These are phyloP conservation scores for Saitozyma sp. DNA, from an alignment of 768 basidiomycete species.

Conservation along the genomic window DNA sequence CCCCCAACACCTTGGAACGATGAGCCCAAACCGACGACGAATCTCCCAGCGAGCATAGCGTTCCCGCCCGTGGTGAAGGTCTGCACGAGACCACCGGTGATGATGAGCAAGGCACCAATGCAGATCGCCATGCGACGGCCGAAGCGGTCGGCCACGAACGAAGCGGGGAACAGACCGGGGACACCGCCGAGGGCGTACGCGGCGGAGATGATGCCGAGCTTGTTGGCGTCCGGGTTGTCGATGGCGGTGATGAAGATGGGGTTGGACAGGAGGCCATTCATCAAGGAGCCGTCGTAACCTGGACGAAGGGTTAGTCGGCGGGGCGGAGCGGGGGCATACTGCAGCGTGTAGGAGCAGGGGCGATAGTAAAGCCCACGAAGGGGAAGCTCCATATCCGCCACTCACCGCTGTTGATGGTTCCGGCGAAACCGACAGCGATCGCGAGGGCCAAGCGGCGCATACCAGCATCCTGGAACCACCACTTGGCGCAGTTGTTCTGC, in stretches of 20 bases:
- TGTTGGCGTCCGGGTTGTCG: slow-evolving; percentile 5
- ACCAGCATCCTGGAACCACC: too few species aligned
- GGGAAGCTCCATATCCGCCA: too few species aligned
- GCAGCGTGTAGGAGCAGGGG: too few species aligned
- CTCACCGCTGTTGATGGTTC: too few species aligned
- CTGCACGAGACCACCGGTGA: slow-evolving; percentile 42
- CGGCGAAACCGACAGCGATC: too few species aligned
- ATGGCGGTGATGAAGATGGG: slow-evolving; percentile 16
- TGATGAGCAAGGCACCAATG: slow-evolving; percentile 43
- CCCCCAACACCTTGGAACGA: too few species aligned
- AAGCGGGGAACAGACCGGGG: slow-evolving; percentile 29
- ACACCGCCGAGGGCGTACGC: slow-evolving; percentile 18
- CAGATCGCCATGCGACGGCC: slow-evolving; percentile 61
- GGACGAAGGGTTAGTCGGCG: too few species aligned
- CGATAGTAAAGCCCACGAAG: too few species aligned
- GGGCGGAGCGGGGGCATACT: too few species aligned
- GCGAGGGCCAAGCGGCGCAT: too few species aligned
- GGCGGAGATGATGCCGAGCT: slow-evolving; percentile 20
- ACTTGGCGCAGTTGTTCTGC: too few species aligned
- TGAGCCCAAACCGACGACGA: neutral
- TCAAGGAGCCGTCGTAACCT: slow-evolving; percentile 15
- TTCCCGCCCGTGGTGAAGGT: neutral
- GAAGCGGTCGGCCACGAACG: slow-evolving; percentile 58
- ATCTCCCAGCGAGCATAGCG: slow-evolving; percentile 12
- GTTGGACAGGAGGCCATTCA: slow-evolving; percentile 20